Evolutionary conservation across 495 filamentous ascomycete genomes (phyloP).

Genomic region (Penicillium nucicola): DNA sequence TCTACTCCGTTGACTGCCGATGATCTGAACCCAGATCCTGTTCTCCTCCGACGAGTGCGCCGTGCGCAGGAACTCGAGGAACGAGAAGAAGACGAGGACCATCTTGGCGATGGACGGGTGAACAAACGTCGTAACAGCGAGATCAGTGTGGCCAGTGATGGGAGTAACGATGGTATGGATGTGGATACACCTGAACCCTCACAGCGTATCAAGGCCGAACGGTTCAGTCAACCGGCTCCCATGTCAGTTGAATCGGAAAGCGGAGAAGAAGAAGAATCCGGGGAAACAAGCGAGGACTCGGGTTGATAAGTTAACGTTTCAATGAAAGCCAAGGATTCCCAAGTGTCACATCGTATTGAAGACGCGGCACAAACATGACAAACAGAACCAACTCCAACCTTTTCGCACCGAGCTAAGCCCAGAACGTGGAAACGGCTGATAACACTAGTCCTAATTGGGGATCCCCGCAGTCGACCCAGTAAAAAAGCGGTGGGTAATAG

Average conservation of each 20-base stretch:
- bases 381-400: no score
- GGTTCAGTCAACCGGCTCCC: not conserved
- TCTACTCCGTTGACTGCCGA: constrained; percentile 31
- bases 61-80: constrained; percentile 31
- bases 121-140: constrained; percentile 1
- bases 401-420: no score
- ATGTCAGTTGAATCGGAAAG: not conserved
- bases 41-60: constrained; percentile 40
- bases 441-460: not conserved
- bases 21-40: constrained; percentile 43
- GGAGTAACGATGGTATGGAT: constrained; percentile 20
- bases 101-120: constrained; percentile 15
- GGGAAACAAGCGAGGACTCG: not conserved
- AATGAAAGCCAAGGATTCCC: not conserved
- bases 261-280: not conserved
- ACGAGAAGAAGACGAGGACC: constrained; percentile 38
- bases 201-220: constrained; percentile 2
- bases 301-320: not conserved
- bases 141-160: constrained; percentile 23
- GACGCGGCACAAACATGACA: no score
- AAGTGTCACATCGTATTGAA: not conserved
- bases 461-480: constrained; percentile 2
- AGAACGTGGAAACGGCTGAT: not conserved
- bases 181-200: constrained; percentile 13
- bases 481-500: not conserved